A percentile compares a stretch with the other conserved stretches of the same genome.
Evolutionary conservation across 2,329 filamentous ascomycete species (phyloP).

Genomic region (Bipolaris cookei): DNA sequence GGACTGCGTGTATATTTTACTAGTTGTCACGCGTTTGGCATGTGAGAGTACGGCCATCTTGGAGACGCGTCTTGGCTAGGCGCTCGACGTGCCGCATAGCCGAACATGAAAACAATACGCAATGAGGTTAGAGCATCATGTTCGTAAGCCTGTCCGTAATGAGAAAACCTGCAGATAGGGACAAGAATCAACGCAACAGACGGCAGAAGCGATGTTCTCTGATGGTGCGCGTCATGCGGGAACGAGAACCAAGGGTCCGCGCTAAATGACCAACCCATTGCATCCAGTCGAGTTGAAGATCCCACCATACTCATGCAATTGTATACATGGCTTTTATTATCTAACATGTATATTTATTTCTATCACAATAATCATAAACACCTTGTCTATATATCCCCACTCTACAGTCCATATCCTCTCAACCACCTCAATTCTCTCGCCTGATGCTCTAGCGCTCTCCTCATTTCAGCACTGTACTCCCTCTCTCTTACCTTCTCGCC

Average conservation of each 20-base stretch:
- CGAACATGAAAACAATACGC: not conserved
- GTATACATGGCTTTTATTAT: no score
- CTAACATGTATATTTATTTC: not conserved
- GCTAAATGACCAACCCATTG: not conserved
- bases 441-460: constrained; percentile 74
- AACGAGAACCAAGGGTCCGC: not conserved
- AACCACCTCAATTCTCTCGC: constrained; percentile 81
- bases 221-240: not conserved
- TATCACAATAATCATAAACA: not conserved
- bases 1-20: not conserved
- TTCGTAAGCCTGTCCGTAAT: not conserved
- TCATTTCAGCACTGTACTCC: constrained; percentile 73
- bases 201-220: not conserved
- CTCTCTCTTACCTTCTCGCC: constrained; percentile 60
- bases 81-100: constrained; percentile 17
- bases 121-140: not conserved
- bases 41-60: constrained; percentile 17
- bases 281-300: not conserved
- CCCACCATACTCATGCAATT: not conserved
- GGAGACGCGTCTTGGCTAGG: constrained; percentile 26
- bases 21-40: constrained; percentile 2
- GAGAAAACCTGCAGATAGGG: not conserved
- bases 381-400: not conserved
- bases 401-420: constrained; percentile 65
- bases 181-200: not conserved